phyloP scores from a whole-genome alignment of 805 yeast genomes.

The Candida odintsovae region DNA sequence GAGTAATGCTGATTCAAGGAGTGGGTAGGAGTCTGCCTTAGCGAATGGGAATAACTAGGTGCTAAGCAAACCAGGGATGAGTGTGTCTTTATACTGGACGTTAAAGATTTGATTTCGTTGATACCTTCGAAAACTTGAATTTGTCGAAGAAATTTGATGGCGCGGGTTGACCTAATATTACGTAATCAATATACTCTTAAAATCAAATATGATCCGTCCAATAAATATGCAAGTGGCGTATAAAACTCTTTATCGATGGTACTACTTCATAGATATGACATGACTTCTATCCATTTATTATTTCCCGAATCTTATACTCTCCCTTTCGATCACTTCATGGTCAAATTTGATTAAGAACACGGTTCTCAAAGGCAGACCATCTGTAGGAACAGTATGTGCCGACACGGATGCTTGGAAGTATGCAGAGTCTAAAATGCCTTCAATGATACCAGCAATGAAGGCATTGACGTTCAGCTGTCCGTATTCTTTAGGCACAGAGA shows the following conservation, averaged over 20 bases:
- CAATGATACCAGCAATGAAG: conserved; percentile 78
- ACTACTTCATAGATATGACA: no score
- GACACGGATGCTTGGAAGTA: conserved; percentile 71
- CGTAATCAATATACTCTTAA: not conserved
- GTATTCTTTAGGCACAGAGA: conserved; percentile 75
- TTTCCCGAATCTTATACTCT: conserved; percentile 35
- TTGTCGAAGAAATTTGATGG: not conserved
- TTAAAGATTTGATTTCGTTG: not conserved
- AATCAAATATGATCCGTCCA: no score
- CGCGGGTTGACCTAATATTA: not conserved
- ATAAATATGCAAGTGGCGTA: no score
- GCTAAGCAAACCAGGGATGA: not conserved
- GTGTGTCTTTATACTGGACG: no score
- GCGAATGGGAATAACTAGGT: not conserved
- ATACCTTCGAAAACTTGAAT: not conserved
- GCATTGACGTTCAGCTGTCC: conserved; percentile 77
- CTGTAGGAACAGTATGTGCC: conserved; percentile 73
- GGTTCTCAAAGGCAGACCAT: conserved; percentile 55
- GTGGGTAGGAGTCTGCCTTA: not conserved
- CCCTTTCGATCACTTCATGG: conserved; percentile 48
- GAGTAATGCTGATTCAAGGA: no score
- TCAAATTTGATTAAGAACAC: conserved; percentile 74
- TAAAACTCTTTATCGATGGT: no score
- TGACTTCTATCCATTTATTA: not conserved
- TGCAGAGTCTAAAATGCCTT: conserved; percentile 71